Evolutionary conservation across 371 early-diverging fungal genomes (phyloP), one percentile per base, ranked within the genome.

Genomic region (Syncephalastrum contaminatum): DNA sequence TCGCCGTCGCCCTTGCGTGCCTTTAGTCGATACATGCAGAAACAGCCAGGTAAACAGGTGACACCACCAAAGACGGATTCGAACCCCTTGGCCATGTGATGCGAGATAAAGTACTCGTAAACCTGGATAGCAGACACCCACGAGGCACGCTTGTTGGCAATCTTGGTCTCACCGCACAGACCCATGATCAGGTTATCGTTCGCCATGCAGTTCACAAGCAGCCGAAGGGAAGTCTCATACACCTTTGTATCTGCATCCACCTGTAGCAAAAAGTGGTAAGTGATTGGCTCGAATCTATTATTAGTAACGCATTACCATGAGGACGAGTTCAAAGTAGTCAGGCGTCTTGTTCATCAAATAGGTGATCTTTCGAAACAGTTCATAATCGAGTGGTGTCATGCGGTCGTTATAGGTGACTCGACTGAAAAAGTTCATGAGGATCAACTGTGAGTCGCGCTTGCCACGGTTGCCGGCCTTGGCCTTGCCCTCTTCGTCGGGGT

Each of bases 1-100:
- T 80, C 86, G 57, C 66, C 84, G 55, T 73, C 81, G 39, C 81
- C 86, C 54, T 85, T 89, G 43, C 70, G 73, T 1, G 83, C 80
- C 54, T 80, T 85, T 53, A 97, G 83, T 27, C 95, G 83, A 72
- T 95, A 95, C 89, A 91, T 93, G 68, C 93, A 88, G 79, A 96
- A 96, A 64, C 96, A 96, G 41, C 97, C 96, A 12, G 96, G 96
- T 21, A 97, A 74, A 78, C 98, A 97, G 18, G 96, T 97, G 13
- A 97, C 96, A 81, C 94, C 94, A 65, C 97, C 98, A 85, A 96
- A 97, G 39, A 96, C 87, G 4, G 88, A 86, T 73, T 97, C 97
- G 74, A 97, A 96, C 0, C 91, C 89, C 72, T 96, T 96, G 45
- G 85, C 87, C 27, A 95, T 75, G 66, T 97, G 95, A 72, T 97